phyloP scores from a whole-genome alignment of 768 basidiomycete species.

The Hygrophoropsis aurantiaca region DNA sequence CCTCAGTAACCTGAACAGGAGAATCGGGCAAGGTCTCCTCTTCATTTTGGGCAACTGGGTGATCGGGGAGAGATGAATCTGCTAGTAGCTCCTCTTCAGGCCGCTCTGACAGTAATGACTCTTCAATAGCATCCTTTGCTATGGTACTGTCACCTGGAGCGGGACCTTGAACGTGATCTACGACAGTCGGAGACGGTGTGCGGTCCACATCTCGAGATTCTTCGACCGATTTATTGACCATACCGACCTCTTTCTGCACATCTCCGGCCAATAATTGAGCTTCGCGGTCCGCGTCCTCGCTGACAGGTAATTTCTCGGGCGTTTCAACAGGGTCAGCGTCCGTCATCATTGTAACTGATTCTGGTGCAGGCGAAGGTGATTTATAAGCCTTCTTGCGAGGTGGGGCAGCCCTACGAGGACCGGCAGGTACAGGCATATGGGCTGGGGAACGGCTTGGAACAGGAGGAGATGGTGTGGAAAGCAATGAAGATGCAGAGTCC shows the following conservation, averaged over 20 bases:
- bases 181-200: neutral
- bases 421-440: slow-evolving; percentile 74
- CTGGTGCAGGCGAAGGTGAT: slow-evolving; percentile 39
- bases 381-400: slow-evolving; percentile 67
- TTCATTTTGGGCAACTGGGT: neutral
- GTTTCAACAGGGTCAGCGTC: slow-evolving; percentile 1
- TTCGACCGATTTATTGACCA: slow-evolving; percentile 4
- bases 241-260: slow-evolving; percentile 12
- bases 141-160: neutral
- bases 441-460: slow-evolving; percentile 41
- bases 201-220: neutral
- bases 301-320: slow-evolving; percentile 2
- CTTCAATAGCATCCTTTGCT: slow-evolving; percentile 10
- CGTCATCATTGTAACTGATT: slow-evolving; percentile 10
- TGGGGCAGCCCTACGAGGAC: slow-evolving; percentile 71
- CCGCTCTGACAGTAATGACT: slow-evolving; percentile 7
- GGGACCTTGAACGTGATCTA: neutral
- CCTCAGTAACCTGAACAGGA: slow-evolving; percentile 3
- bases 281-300: neutral
- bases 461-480: slow-evolving; percentile 20
- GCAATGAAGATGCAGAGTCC: slow-evolving; percentile 23
- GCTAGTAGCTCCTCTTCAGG: slow-evolving; percentile 14
- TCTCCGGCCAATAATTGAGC: slow-evolving; percentile 3
- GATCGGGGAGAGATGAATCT: too few species aligned
- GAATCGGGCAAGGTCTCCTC: neutral